Conservation (phyloP, 345 rosid genomes). For the Hevea brasiliensis region DNA sequence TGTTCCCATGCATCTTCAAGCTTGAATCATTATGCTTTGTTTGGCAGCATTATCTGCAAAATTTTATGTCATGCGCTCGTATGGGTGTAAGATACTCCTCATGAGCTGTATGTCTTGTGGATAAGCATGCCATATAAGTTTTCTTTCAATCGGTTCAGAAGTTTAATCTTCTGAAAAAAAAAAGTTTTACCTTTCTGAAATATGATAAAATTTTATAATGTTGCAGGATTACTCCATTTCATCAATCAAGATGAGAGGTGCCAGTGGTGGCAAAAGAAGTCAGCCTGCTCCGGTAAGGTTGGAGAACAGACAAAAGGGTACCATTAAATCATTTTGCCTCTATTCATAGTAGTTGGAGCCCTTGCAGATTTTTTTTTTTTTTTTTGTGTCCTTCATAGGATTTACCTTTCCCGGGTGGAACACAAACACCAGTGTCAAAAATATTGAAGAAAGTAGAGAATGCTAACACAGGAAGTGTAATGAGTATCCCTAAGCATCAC, state of each 20-base stretch:
- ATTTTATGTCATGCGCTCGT: not conserved
- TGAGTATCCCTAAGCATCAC: constrained; percentile 60
- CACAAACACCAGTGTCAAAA: constrained; percentile 64
- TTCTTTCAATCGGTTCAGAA: not conserved
- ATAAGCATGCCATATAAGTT: not conserved
- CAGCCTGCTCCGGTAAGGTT: constrained; percentile 30
- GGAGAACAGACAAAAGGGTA: constrained; percentile 54
- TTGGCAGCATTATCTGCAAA: not conserved
- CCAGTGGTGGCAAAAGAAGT: constrained; percentile 44
- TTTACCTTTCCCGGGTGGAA: constrained; percentile 42
- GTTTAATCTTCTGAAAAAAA: not conserved
- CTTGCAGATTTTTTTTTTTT: not conserved
- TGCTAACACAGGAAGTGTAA: constrained; percentile 44
- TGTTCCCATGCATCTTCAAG: not conserved
- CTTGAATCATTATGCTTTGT: not conserved
- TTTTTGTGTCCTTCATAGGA: constrained; percentile 36
- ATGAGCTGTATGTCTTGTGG: not conserved
- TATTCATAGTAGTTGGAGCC: not conserved
- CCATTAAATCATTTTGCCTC: constrained; percentile 10
- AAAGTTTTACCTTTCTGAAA: not conserved
- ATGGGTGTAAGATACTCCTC: not conserved
- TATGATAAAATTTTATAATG: not conserved
- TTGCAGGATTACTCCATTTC: constrained; percentile 61
- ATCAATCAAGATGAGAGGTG: constrained; percentile 56
- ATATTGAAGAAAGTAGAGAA: constrained; percentile 53